Conservation (phyloP, 202 grass and related monocot species). For the Hordeum pubiflorum region DNA sequence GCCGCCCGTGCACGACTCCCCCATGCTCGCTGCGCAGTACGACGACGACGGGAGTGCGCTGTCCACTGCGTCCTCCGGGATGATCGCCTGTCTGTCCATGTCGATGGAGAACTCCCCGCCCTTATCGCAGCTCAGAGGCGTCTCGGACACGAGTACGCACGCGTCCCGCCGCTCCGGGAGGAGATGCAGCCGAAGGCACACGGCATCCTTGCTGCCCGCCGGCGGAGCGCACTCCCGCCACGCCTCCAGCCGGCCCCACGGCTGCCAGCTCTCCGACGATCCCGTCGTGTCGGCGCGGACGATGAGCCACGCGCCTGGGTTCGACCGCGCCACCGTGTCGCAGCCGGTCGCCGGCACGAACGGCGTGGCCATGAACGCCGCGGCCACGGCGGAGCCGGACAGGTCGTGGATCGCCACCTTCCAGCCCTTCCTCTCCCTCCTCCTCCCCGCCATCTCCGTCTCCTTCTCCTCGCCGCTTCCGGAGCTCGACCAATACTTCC, state of each 20-base stretch:
- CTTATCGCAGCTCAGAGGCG: conserved; percentile 44
- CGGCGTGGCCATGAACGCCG: conserved; percentile 85
- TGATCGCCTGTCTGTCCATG: conserved; percentile 32
- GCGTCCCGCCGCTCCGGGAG: conserved; percentile 57
- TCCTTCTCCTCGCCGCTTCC: conserved; percentile 16
- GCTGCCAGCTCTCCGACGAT: conserved; percentile 63
- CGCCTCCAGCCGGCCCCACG: conserved; percentile 84
- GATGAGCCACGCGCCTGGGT: conserved; percentile 90
- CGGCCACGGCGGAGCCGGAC: conserved; percentile 71
- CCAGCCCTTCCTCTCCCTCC: conserved; percentile 73
- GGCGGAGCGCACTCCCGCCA: conserved; percentile 44
- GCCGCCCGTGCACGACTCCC: conserved; percentile 5
- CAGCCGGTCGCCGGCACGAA: conserved; percentile 73
- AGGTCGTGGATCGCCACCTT: conserved; percentile 87
- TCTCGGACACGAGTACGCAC: conserved; percentile 67
- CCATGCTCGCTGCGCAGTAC: conserved; percentile 15
- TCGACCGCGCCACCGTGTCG: conserved; percentile 75
- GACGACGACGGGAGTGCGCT: not conserved
- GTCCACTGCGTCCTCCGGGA: not conserved
- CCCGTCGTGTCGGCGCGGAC: conserved; percentile 39
- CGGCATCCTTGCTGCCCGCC: conserved; percentile 22
- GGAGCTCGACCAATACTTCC: conserved; percentile 46
- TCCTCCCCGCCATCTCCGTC: conserved; percentile 2
- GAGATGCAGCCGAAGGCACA: conserved; percentile 48
- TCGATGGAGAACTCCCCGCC: conserved; percentile 89